Percentiles rank a stretch among this genome's conserved stretches.
Conservation (phyloP, 164 flowering plant species). For the Stephania cephalantha region DNA sequence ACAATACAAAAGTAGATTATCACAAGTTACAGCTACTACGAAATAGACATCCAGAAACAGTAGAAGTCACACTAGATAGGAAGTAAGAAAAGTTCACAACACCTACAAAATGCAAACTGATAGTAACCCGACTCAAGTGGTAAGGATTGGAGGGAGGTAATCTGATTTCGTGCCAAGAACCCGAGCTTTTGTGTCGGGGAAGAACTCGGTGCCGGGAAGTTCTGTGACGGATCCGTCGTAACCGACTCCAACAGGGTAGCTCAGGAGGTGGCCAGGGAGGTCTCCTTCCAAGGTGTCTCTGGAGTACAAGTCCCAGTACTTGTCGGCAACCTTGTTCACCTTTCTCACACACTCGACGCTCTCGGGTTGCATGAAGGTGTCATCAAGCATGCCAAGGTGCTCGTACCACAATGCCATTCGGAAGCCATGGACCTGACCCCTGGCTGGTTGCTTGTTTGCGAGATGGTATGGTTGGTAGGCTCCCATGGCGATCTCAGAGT, state of each 20-base stretch:
- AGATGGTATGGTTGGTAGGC: conserved; percentile 69
- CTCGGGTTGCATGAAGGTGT: conserved; percentile 47
- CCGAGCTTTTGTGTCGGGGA: conserved; percentile 77
- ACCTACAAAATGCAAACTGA: too few species aligned
- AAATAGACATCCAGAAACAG: too few species aligned
- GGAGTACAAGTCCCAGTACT: conserved; percentile 52
- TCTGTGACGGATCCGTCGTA: conserved; percentile 33
- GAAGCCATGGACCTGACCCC: conserved; percentile 70
- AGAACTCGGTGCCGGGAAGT: conserved; percentile 41
- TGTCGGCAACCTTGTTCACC: conserved; percentile 48
- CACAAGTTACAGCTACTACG: too few species aligned
- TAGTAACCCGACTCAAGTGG: conserved; percentile 29
- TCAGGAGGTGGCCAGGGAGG: conserved; percentile 65
- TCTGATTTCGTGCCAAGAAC: conserved; percentile 54
- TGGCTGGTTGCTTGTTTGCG: conserved; percentile 34
- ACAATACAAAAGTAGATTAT: too few species aligned
- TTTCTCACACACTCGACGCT: conserved; percentile 45
- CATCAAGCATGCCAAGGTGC: conserved; percentile 51
- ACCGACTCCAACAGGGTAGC: conserved; percentile 51
- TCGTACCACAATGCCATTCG: conserved; percentile 84
- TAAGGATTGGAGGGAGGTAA: conserved; percentile 55
- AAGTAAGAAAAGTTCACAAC: too few species aligned
- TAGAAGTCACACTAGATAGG: too few species aligned
- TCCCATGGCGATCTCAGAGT: conserved; percentile 86
- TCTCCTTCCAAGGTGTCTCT: conserved; percentile 37